Base-by-base conservation (phyloP, 495 filamentous ascomycete genomes). In the Sphaerosporella brunnea region DNA sequence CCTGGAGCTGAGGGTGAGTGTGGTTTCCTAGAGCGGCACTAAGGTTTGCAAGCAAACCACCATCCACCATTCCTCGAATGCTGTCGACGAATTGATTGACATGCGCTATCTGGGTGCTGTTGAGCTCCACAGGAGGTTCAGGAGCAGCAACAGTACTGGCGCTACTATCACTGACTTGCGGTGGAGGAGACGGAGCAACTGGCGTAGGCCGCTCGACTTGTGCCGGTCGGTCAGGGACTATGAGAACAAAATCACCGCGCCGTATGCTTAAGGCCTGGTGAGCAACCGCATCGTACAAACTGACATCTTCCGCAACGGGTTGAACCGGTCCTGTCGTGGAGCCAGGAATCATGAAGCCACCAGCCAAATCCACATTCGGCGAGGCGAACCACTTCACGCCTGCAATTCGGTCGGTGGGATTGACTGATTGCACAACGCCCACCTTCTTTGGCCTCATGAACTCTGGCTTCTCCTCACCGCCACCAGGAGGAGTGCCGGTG, bases 351-450 rank as follows among this genome's bases (percentile, higher is more conserved):
- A 64, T 48, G 11, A 59, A 45, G 4, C 52, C 53, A n/a, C 58
- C 59, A 8, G 55, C 52, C 10, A 73, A 46, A 34, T 68, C 59
- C 9, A 76, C 56, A 13, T 62, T 50, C 3, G 67, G 62, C 19
- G 65, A 52, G 20, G 59, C 38, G 48, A 70, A 74, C 76, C 76
- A 79, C 21, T 65, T 63, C 7, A 79, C 64, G 18, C 61, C 65
- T 13, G 73, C 76, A 49, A 74, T 67, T 16, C 72, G 62, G 36
- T 72, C 73, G 15, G 44, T 53, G 3, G 72, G 61, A 51, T 75
- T 66, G 15, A 74, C 74, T 9, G 54, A 59, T 51, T 80, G 76
- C 5, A 80, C 68, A n/a, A 80, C 64, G 13, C 76, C 76, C 3
- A 77, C 63, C 48, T 66, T 66, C 11, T 62, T 58, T 10, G 67